These are phyloP conservation scores for Pseudocercospora eumusae DNA, from an alignment of 2,329 filamentous ascomycete species.

Conservation along the genomic window DNA sequence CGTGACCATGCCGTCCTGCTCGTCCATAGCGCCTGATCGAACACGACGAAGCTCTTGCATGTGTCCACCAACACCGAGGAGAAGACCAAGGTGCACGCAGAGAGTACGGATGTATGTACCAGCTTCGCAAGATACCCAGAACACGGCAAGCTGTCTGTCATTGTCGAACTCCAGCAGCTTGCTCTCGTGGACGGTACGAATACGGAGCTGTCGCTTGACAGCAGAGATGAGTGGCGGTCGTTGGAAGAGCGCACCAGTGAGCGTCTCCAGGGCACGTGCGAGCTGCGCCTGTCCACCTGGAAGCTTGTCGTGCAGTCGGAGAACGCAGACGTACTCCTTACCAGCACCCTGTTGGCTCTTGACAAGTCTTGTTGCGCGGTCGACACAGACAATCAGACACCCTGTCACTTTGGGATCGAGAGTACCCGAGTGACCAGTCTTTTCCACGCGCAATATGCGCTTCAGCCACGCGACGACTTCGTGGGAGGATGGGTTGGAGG, in stretches of 20 bases:
- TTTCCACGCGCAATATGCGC: constrained; percentile 90
- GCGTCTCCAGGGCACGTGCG: constrained; percentile 86
- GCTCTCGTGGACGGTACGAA: constrained; percentile 96
- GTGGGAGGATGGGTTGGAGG: constrained; percentile 95
- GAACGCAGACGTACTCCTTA: constrained; percentile 98
- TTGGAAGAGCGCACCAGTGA: constrained; percentile 96
- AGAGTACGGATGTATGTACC: constrained; percentile 98
- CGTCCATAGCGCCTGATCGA: constrained; percentile 90
- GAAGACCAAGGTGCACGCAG: constrained; percentile 84
- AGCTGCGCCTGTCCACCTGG: constrained; percentile 92
- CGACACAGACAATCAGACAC: constrained; percentile 91
- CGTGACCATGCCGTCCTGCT: constrained; percentile 84
- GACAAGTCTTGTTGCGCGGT: constrained; percentile 93
- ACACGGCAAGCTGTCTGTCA: constrained; percentile 92
- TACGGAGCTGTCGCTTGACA: constrained; percentile 97
- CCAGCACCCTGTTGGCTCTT: constrained; percentile 98
- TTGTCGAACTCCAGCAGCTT: constrained; percentile 97
- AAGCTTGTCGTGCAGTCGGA: constrained; percentile 92
- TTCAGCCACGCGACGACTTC: constrained; percentile 99
- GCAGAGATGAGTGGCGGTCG: constrained; percentile 95
- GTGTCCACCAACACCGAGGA: constrained; percentile 83
- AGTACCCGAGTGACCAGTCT: constrained; percentile 97
- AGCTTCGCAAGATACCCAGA: constrained; percentile 99
- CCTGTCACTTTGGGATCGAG: constrained; percentile 98
- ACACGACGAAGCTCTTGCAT: constrained; percentile 98